A percentile compares a stretch with the other conserved stretches of the same genome.
phyloP scores from a whole-genome alignment of 2,329 filamentous ascomycete species.

The Verticillium zaregamsianum region DNA sequence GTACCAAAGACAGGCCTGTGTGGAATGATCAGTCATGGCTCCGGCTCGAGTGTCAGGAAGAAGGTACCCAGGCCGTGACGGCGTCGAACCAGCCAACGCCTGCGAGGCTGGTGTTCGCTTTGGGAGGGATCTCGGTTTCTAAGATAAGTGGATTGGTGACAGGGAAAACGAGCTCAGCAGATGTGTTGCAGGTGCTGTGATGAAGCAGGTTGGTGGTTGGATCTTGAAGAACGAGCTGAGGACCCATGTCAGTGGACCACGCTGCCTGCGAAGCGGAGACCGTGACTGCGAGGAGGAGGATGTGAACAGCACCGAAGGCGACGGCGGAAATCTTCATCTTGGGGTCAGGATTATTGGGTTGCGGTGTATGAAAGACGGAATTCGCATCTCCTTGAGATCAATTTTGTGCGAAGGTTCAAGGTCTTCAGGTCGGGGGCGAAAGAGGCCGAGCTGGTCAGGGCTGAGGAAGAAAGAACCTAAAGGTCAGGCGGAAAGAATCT shows the following conservation, averaged over 20 bases:
- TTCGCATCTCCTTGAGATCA: too few relatives aligned
- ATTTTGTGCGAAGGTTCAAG: too few relatives aligned
- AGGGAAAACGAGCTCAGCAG: slow-evolving; percentile 26
- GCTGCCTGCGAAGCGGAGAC: slow-evolving; percentile 24
- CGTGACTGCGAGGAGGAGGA: slow-evolving; percentile 14
- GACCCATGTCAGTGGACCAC: slow-evolving; percentile 28
- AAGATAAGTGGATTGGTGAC: slow-evolving; percentile 14
- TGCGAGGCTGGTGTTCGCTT: neutral
- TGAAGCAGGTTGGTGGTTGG: slow-evolving; percentile 26
- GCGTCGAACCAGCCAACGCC: slow-evolving; percentile 2
- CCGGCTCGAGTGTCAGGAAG: neutral
- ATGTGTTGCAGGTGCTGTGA: slow-evolving; percentile 29
- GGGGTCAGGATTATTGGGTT: neutral
- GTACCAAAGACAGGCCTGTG: slow-evolving; percentile 11
- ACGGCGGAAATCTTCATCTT: neutral
- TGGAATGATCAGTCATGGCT: neutral
- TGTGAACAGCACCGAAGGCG: neutral
- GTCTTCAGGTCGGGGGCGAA: too few relatives aligned
- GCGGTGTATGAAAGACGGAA: neutral
- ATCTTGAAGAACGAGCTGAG: slow-evolving; percentile 31
- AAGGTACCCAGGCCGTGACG: neutral
- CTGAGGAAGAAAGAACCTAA: too few relatives aligned
- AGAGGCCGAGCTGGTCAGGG: too few relatives aligned
- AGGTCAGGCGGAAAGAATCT: too few relatives aligned
- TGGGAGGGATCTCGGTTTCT: neutral